These are phyloP conservation scores for Cryptosporidium felis DNA, from an alignment of 169 alveolate genomes.

Conservation along the genomic window DNA sequence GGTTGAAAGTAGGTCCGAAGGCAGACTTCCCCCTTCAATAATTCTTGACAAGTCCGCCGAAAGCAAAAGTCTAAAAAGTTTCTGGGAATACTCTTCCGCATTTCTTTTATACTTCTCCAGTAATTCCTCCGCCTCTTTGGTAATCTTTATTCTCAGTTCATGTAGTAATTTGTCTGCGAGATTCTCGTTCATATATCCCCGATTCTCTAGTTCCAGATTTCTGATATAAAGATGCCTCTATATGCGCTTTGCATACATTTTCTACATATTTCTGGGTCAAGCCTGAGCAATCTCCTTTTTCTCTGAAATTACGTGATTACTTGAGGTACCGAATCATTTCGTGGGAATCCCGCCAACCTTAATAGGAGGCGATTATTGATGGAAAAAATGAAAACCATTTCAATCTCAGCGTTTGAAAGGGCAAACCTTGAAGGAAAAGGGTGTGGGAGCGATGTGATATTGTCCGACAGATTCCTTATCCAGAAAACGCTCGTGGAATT, in stretches of 20 bases:
- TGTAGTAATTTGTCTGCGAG: too few species aligned
- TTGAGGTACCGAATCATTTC: too few species aligned
- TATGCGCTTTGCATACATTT: too few species aligned
- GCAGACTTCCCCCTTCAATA: slow-evolving; percentile 50
- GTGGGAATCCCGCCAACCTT: too few species aligned
- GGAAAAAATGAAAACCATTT: too few species aligned
- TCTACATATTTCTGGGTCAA: too few species aligned
- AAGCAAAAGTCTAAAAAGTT: slow-evolving; percentile 13
- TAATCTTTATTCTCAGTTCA: slow-evolving; percentile 7
- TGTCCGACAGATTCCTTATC: slow-evolving; percentile 9
- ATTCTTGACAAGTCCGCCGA: neutral
- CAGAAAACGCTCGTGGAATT: slow-evolving; percentile 21
- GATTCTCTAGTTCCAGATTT: too few species aligned
- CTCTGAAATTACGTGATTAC: too few species aligned
- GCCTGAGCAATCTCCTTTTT: too few species aligned
- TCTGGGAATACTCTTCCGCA: neutral
- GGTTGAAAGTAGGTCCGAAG: slow-evolving; percentile 3
- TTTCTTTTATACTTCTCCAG: neutral
- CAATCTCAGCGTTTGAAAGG: slow-evolving; percentile 12
- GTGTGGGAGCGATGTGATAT: neutral
- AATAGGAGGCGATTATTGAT: too few species aligned
- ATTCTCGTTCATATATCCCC: too few species aligned
- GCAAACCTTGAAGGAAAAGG: neutral
- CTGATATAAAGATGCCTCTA: too few species aligned
- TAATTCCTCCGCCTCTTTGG: neutral